A percentile compares a stretch with the other conserved stretches of the same genome.
Conservation (phyloP, 2,329 filamentous ascomycete species). For the Akanthomyces muscarius region DNA sequence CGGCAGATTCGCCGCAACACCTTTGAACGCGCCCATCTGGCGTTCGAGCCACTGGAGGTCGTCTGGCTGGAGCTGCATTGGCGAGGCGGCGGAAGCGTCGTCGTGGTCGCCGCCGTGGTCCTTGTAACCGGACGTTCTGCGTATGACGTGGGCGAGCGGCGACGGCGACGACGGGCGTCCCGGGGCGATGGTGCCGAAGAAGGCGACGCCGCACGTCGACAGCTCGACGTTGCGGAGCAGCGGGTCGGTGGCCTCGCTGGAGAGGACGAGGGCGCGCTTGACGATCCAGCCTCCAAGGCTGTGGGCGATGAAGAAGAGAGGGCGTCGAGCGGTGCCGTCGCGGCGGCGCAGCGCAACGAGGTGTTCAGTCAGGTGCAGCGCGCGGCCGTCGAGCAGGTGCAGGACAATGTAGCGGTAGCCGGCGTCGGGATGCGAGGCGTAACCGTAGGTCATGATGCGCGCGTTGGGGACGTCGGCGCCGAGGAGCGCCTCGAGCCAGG, state of each 20-base stretch:
- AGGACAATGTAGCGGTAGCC: constrained; percentile 25
- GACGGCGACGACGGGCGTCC: constrained; percentile 24
- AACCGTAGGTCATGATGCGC: constrained; percentile 27
- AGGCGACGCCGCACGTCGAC: constrained; percentile 27
- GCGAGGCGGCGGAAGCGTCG: not conserved
- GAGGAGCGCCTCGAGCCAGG: constrained; percentile 26
- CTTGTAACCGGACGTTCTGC: constrained; percentile 22
- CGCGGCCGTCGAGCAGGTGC: constrained; percentile 25
- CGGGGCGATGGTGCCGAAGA: constrained; percentile 26
- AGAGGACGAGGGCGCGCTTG: constrained; percentile 27
- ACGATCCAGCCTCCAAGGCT: constrained; percentile 28
- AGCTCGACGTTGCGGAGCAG: constrained; percentile 24
- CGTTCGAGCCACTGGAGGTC: constrained; percentile 27
- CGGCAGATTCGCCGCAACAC: constrained; percentile 23
- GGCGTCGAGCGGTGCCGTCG: constrained; percentile 22
- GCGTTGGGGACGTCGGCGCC: constrained; percentile 25
- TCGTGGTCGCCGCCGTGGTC: constrained; percentile 4
- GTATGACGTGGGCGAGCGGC: constrained; percentile 25
- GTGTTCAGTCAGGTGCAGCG: constrained; percentile 23
- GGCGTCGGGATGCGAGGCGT: constrained; percentile 21
- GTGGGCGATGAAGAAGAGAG: constrained; percentile 28
- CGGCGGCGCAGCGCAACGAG: constrained; percentile 21
- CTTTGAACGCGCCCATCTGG: constrained; percentile 28
- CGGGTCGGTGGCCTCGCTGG: constrained; percentile 25
- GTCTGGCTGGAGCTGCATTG: constrained; percentile 18